Evolutionary conservation across 495 filamentous ascomycete species (phyloP), one percentile per base, ranked within the genome.

Genomic region (Cercophora sp.): DNA sequence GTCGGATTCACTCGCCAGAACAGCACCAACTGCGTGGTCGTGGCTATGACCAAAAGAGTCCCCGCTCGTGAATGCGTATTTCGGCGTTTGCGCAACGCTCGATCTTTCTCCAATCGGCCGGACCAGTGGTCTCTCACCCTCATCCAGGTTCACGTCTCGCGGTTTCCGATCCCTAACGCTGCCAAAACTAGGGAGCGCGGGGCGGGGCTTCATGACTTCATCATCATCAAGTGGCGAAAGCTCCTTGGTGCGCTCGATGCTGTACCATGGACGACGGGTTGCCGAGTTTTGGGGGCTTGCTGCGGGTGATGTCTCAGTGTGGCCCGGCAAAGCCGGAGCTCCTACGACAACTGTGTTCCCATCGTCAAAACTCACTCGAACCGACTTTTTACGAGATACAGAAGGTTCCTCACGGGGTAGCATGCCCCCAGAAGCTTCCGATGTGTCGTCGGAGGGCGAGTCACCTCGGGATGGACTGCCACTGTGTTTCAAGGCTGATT

Each of bases 291-390:
- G 62, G 50, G 81, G 78, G 51, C 79, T 84, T 20, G 73, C 64
- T 0, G 73, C 55, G 25, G 65, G 36, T 11, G 72, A 68, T 6
- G 79, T 74, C 2, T 81, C 81, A 4, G 69, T 70, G 16, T 75
- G 76, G 4, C 72, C 74, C 8, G 73, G 64, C 23, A 80, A 68
- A 22, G 79, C 80, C 5, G 82, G 80, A 25, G 82, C 73, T 18
- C 79, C 84, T 8, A 85, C 79, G 46, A 84, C 68, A 34, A 83
- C 59, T 13, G 62, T 65, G 23, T 59, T 70, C 19, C 81, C 79
- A 19, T 94, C 89, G 55, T 93, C 88, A 58, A 96, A 96, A 67
- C 89, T 96, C 56, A 96, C 91, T 45, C 89, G 81, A 6, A 79
- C 84, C 22, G 74, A 70, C 61, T 86, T 91, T 67, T 83, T 92